These are phyloP conservation scores for Saprolegnia parasitica DNA, from an alignment of 352 stramenopile species.

Conservation along the genomic window DNA sequence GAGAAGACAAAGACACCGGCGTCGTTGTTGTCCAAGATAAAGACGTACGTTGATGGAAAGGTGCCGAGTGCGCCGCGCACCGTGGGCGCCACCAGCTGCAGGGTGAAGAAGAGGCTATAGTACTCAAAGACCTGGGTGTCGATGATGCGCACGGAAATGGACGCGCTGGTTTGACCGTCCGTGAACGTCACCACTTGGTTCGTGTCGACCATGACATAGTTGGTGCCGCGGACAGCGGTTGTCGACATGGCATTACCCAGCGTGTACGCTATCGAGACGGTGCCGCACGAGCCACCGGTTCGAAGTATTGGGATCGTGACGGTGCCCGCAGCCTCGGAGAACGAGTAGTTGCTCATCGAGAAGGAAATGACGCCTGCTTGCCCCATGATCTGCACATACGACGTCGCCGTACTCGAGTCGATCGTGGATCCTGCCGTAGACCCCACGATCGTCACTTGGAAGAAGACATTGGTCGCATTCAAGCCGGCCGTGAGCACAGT, in stretches of 20 bases:
- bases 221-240: conserved; percentile 58
- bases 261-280: conserved; percentile 42
- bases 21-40: conserved; percentile 58
- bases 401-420: conserved; percentile 35
- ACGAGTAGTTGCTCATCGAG: conserved; percentile 46
- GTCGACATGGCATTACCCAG: conserved; percentile 42
- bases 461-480: conserved; percentile 45
- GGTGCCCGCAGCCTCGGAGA: conserved; percentile 41
- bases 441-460: conserved; percentile 38
- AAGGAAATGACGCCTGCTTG: conserved; percentile 58
- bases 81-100: conserved; percentile 41
- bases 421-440: conserved; percentile 33
- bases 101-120: conserved; percentile 55
- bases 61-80: conserved; percentile 40
- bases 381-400: conserved; percentile 1
- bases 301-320: conserved; percentile 51
- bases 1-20: conserved; percentile 62
- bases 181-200: conserved; percentile 45
- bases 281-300: conserved; percentile 38
- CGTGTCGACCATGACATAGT: conserved; percentile 44
- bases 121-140: conserved; percentile 57
- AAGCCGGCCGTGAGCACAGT: conserved; percentile 44
- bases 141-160: conserved; percentile 48
- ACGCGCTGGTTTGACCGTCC: conserved; percentile 43
- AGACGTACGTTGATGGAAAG: conserved; percentile 35